Percentiles rank a stretch among this genome's conserved stretches.
phyloP scores from a whole-genome alignment of 163 green algal species.

The Chlorella variabilis region DNA sequence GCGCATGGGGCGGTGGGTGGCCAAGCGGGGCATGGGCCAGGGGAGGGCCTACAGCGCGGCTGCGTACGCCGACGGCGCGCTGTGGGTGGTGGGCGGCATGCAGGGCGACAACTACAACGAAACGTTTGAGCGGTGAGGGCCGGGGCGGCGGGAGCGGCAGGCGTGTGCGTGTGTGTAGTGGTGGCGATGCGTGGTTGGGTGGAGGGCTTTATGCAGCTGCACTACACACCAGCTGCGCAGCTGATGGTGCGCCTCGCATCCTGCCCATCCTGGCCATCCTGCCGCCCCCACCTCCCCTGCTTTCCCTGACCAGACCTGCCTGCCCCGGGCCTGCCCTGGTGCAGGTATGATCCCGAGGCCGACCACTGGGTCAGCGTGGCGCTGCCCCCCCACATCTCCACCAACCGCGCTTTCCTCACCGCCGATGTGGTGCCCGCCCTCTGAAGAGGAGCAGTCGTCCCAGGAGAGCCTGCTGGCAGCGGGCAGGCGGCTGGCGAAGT shows the following conservation, averaged over 20 bases:
- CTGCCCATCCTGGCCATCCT: too few species aligned
- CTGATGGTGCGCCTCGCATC: too few species aligned
- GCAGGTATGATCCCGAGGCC: conserved; percentile 29
- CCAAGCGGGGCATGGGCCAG: not conserved
- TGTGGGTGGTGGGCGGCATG: conserved; percentile 30
- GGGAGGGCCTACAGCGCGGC: conserved; percentile 21
- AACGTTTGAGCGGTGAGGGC: conserved; percentile 14
- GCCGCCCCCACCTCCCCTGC: too few species aligned
- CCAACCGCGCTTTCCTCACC: conserved; percentile 14
- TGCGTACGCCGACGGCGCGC: not conserved
- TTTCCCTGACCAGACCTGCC: too few species aligned
- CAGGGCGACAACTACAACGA: conserved; percentile 24
- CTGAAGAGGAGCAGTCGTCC: too few species aligned
- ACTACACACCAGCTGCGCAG: too few species aligned
- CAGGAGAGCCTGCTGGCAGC: too few species aligned
- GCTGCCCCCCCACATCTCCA: not conserved
- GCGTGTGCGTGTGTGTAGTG: not conserved
- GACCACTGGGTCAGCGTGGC: conserved; percentile 36
- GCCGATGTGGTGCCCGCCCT: conserved; percentile 13
- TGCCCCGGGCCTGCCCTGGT: not conserved
- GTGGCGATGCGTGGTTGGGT: too few species aligned
- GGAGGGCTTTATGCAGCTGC: too few species aligned
- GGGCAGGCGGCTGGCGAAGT: too few species aligned
- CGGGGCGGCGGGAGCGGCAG: not conserved
- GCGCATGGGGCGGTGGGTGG: not conserved